These are phyloP conservation scores for Linnemannia elongata DNA, from an alignment of 192 early-diverging fungal species.

Conservation along the genomic window DNA sequence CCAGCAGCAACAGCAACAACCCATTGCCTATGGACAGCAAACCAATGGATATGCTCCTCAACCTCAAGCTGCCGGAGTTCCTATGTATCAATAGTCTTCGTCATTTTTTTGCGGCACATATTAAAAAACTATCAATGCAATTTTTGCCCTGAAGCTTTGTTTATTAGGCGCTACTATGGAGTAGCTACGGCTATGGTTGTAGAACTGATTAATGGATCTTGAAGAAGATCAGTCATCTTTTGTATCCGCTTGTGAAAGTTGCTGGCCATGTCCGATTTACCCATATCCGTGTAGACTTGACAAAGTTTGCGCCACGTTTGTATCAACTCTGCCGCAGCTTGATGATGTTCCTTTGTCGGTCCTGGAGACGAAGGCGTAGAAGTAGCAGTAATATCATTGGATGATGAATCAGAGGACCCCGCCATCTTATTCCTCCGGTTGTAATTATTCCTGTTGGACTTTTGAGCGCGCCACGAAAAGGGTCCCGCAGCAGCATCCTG, in stretches of 20 bases:
- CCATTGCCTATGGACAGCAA: slow-evolving; percentile 19
- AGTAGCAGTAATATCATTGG: not conserved
- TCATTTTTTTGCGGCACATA: not conserved
- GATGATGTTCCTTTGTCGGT: slow-evolving; percentile 19
- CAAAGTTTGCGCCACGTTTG: slow-evolving; percentile 25
- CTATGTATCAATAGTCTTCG: slow-evolving; percentile 17
- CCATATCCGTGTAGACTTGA: slow-evolving; percentile 46
- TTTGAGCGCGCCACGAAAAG: slow-evolving; percentile 12
- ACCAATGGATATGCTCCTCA: slow-evolving; percentile 32
- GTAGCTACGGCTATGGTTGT: not conserved
- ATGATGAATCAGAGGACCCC: not conserved
- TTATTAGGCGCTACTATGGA: not conserved
- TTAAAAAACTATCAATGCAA: not conserved
- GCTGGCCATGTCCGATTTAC: slow-evolving; percentile 38
- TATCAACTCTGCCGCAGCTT: slow-evolving; percentile 9
- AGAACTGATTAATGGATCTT: not conserved
- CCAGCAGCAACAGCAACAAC: slow-evolving; percentile 44
- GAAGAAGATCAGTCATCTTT: slow-evolving; percentile 25
- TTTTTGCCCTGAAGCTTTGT: not conserved
- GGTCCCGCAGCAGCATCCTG: slow-evolving; percentile 32
- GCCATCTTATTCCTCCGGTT: not conserved
- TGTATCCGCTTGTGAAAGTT: slow-evolving; percentile 32
- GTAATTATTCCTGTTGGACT: not conserved
- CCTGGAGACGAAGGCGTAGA: not conserved
- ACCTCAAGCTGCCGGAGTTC: slow-evolving; percentile 29